A percentile compares a stretch with the other conserved stretches of the same genome.
phyloP scores from a whole-genome alignment of 2,329 filamentous ascomycete genomes.

The Penicillium sp. region DNA sequence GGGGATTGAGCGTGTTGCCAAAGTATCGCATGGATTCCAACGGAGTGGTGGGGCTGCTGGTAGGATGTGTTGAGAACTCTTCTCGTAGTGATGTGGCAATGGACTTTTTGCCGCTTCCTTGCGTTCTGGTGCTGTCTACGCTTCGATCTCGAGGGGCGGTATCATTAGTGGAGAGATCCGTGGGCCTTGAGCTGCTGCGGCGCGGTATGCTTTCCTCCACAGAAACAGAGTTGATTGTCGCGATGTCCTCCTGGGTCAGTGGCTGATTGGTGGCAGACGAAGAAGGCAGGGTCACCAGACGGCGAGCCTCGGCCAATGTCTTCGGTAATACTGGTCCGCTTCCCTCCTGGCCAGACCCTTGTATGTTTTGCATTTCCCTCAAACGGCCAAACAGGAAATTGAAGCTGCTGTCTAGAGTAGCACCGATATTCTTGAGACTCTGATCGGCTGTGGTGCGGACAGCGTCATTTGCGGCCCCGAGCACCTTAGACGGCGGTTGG shows the following conservation, averaged over 20 bases:
- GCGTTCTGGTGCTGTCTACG: conserved; percentile 59
- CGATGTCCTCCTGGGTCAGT: conserved; percentile 51
- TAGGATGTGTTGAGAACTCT: conserved; percentile 19
- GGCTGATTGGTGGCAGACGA: conserved; percentile 49
- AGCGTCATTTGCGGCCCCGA: conserved; percentile 78
- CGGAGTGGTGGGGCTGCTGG: conserved; percentile 52
- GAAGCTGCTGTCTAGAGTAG: conserved; percentile 85
- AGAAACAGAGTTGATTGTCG: conserved; percentile 43
- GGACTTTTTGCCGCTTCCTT: conserved; percentile 42
- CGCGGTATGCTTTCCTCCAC: conserved; percentile 34
- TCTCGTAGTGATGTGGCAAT: conserved; percentile 25
- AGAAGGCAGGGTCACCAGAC: conserved; percentile 64
- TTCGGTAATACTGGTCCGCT: conserved; percentile 62
- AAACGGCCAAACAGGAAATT: conserved; percentile 88
- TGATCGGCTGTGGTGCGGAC: conserved; percentile 87
- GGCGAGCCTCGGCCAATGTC: conserved; percentile 87
- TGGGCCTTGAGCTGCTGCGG: conserved; percentile 40
- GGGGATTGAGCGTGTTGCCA: conserved; percentile 75
- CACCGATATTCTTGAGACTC: conserved; percentile 85
- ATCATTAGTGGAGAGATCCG: conserved; percentile 68
- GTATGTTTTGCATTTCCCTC: conserved; percentile 61
- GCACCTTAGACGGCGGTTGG: conserved; percentile 74
- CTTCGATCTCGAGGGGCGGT: conserved; percentile 66
- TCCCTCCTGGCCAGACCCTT: conserved; percentile 41
- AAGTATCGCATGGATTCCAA: conserved; percentile 79